Percentiles rank a stretch among this genome's conserved stretches.
phyloP scores from a whole-genome alignment of 768 basidiomycete genomes.

The Lanmaoa pseudosensibilis region DNA sequence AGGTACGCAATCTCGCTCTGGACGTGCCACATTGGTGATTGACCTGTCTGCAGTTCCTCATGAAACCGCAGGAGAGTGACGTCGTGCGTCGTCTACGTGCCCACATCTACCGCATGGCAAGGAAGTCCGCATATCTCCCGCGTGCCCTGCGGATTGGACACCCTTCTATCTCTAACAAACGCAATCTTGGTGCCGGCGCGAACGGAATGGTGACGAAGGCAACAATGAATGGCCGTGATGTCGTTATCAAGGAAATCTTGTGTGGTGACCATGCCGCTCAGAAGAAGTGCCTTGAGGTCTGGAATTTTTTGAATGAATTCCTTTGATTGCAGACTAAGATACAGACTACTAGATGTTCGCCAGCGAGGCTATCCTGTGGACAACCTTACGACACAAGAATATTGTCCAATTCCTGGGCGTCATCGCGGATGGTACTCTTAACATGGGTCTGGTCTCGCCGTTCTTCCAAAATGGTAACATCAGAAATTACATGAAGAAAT shows the following conservation, averaged over 20 bases:
- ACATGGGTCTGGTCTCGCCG: slow-evolving; percentile 25
- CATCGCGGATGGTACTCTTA: neutral
- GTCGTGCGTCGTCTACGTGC: slow-evolving; percentile 16
- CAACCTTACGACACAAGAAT: slow-evolving; percentile 25
- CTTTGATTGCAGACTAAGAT: slow-evolving; percentile 3
- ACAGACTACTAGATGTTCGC: slow-evolving; percentile 16
- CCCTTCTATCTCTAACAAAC: neutral
- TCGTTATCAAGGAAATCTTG: slow-evolving; percentile 29
- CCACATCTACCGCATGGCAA: slow-evolving; percentile 29
- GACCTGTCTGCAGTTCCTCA: slow-evolving; percentile 14
- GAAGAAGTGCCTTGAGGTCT: slow-evolving; percentile 16
- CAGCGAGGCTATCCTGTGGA: slow-evolving; percentile 32
- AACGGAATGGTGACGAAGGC: slow-evolving; percentile 24
- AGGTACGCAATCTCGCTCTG: slow-evolving; percentile 11
- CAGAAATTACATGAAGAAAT: neutral
- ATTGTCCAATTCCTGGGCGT: slow-evolving; percentile 29
- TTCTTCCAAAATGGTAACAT: slow-evolving; percentile 26
- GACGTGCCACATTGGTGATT: neutral
- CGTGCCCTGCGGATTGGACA: slow-evolving; percentile 11
- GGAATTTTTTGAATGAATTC: neutral
- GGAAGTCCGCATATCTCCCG: slow-evolving; percentile 29
- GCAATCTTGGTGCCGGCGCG: slow-evolving; percentile 10
- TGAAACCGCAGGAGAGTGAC: neutral
- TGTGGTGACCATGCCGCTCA: neutral
- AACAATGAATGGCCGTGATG: slow-evolving; percentile 5